A percentile compares a stretch with the other conserved stretches of the same genome.
phyloP scores from a whole-genome alignment of 371 early-diverging fungal species.

The Fennellomyces sp. region DNA sequence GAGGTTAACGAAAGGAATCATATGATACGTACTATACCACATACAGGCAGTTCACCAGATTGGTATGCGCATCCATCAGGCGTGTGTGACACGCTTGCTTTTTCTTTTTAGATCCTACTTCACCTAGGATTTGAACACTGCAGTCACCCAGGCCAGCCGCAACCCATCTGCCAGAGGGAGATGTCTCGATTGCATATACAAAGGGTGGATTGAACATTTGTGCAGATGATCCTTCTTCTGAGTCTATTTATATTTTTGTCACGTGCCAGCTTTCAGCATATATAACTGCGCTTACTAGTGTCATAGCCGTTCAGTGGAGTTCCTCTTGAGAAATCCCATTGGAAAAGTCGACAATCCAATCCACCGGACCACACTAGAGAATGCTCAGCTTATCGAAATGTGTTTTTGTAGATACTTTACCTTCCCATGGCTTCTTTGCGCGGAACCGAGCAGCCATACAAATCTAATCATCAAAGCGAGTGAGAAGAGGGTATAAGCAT shows the following conservation, averaged over 20 bases:
- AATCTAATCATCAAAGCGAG: constrained; percentile 24
- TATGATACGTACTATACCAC: background rate
- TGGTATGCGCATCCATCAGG: constrained; percentile 34
- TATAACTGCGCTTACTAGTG: constrained; percentile 37
- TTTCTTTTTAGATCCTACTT: constrained; percentile 9
- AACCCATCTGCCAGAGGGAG: constrained; percentile 35
- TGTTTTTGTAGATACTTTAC: constrained; percentile 16
- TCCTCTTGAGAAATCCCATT: constrained; percentile 52
- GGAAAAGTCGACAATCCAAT: constrained; percentile 42
- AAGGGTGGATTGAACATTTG: constrained; percentile 59
- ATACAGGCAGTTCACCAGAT: constrained; percentile 44
- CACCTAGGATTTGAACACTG: constrained; percentile 22
- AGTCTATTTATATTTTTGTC: constrained; percentile 10
- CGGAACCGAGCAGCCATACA: constrained; percentile 48
- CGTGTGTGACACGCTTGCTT: constrained; percentile 11
- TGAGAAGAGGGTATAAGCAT: too few relatives aligned
- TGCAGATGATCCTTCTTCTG: constrained; percentile 28
- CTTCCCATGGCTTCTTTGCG: constrained; percentile 50
- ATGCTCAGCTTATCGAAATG: background rate
- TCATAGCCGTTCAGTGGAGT: constrained; percentile 25
- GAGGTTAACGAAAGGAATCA: background rate
- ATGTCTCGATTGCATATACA: constrained; percentile 35
- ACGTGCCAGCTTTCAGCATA: background rate
- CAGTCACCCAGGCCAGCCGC: constrained; percentile 50
- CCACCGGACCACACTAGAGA: constrained; percentile 53